phyloP scores from a whole-genome alignment of 768 basidiomycete species.

The Nevesoporus exiguus region DNA sequence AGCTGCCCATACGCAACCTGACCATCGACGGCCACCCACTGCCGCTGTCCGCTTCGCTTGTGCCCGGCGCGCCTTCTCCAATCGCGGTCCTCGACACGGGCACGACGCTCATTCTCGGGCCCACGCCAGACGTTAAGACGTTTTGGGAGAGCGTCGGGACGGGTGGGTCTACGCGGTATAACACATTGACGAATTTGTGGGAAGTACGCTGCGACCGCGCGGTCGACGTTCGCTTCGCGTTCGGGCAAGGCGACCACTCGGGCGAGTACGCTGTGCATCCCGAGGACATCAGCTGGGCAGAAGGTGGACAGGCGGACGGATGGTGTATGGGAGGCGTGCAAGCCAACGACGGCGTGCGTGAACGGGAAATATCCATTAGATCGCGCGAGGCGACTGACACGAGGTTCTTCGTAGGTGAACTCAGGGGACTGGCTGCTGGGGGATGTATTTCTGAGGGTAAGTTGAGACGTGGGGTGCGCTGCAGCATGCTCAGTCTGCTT shows the following conservation, averaged over 20 bases:
- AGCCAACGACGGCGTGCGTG: conserved; percentile 45
- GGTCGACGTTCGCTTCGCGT: conserved; percentile 43
- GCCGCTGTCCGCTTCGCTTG: conserved; percentile 42
- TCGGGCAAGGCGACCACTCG: conserved; percentile 36
- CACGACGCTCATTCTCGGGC: conserved; percentile 55
- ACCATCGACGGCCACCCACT: conserved; percentile 43
- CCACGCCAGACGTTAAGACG: conserved; percentile 46
- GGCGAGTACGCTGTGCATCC: conserved; percentile 48
- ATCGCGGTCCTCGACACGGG: conserved; percentile 65
- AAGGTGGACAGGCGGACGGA: conserved; percentile 35
- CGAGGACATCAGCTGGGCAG: conserved; percentile 49
- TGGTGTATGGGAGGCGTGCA: conserved; percentile 62
- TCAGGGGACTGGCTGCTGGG: conserved; percentile 62
- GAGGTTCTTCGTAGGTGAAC: conserved; percentile 36
- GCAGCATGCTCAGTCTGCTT: conserved; percentile 1
- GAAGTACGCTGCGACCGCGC: conserved; percentile 48
- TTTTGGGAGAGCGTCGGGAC: conserved; percentile 49
- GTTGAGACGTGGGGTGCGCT: conserved; percentile 8
- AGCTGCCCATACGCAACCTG: conserved; percentile 45
- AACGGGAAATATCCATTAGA: neutral
- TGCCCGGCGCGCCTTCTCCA: conserved; percentile 37
- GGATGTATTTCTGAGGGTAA: conserved; percentile 53
- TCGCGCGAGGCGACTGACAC: conserved; percentile 1
- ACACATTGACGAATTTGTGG: conserved; percentile 39
- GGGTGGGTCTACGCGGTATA: conserved; percentile 37